phyloP scores from a whole-genome alignment of 805 yeast genomes.

The Brettanomyces bruxellensis region DNA sequence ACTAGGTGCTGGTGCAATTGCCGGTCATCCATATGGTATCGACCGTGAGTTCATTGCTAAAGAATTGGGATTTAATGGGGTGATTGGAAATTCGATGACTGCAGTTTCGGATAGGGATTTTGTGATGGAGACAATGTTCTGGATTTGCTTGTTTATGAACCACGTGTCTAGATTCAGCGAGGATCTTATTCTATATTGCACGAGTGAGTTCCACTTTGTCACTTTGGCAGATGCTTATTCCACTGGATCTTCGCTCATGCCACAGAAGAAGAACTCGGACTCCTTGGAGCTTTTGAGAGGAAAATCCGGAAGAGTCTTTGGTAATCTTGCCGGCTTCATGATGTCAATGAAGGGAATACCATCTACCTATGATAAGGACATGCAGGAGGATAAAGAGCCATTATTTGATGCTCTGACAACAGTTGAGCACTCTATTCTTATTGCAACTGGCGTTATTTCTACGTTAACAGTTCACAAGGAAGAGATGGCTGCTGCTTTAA shows the following conservation, averaged over 20 bases:
- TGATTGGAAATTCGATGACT: constrained; percentile 91
- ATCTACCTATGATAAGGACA: constrained; percentile 93
- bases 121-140: constrained; percentile 89
- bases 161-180: constrained; percentile 92
- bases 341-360: constrained; percentile 97
- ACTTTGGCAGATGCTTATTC: constrained; percentile 96
- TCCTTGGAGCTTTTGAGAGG: constrained; percentile 93
- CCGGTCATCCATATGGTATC: constrained; percentile 99
- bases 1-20: constrained; percentile 94
- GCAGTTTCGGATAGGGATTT: constrained; percentile 98
- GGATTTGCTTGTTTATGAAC: constrained; percentile 93
- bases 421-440: constrained; percentile 86
- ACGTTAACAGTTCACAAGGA: constrained; percentile 67
- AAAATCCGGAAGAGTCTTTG: constrained; percentile 94
- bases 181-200: constrained; percentile 90
- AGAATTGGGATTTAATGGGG: constrained; percentile 71
- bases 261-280: constrained; percentile 98
- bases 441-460: constrained; percentile 94
- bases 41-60: constrained; percentile 85
- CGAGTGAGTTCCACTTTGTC: constrained; percentile 94
- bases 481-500: constrained; percentile 78
- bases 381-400: constrained; percentile 99
- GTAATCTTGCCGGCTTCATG: constrained; percentile 89
- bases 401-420: constrained; percentile 84
- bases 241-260: constrained; percentile 97